Conservation (phyloP, 2,329 filamentous ascomycete genomes). For the Lasiodiplodia sp. region DNA sequence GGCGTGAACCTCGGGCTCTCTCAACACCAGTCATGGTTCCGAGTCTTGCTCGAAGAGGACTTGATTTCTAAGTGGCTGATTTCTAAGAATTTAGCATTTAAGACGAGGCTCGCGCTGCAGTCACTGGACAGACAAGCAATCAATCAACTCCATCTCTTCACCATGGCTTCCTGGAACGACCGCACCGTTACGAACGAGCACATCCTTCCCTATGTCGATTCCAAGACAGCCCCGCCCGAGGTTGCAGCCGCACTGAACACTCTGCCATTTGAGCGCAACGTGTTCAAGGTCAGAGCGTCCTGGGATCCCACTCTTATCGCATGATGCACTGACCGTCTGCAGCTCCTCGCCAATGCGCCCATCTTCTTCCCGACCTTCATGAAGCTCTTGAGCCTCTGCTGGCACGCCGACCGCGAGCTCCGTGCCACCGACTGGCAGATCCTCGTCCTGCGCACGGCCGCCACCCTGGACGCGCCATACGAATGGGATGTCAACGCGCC, state of each 20-base stretch:
- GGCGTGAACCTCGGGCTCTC: too few species aligned
- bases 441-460: slow-evolving; percentile 36
- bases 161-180: slow-evolving; percentile 2
- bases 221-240: not conserved
- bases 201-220: slow-evolving; percentile 7
- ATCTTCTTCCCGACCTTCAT: not conserved
- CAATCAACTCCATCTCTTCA: not conserved
- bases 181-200: not conserved
- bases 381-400: not conserved
- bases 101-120: too few species aligned
- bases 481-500: slow-evolving; percentile 38
- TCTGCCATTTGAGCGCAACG: slow-evolving; percentile 12
- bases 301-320: not conserved
- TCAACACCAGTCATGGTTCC: too few species aligned
- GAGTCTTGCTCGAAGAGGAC: too few species aligned
- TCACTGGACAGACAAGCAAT: too few species aligned
- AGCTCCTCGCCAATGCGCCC: slow-evolving; percentile 30
- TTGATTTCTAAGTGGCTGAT: too few species aligned
- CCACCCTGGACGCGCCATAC: slow-evolving; percentile 35
- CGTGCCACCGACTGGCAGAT: slow-evolving; percentile 31
- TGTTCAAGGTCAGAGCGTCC: slow-evolving; percentile 9
- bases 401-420: not conserved
- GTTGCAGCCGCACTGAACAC: not conserved
- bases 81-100: too few species aligned
- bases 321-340: not conserved